Evolutionary conservation across 345 rosid genomes (phyloP), one percentile per base, ranked within the genome.

Genomic region (Populus tremula): DNA sequence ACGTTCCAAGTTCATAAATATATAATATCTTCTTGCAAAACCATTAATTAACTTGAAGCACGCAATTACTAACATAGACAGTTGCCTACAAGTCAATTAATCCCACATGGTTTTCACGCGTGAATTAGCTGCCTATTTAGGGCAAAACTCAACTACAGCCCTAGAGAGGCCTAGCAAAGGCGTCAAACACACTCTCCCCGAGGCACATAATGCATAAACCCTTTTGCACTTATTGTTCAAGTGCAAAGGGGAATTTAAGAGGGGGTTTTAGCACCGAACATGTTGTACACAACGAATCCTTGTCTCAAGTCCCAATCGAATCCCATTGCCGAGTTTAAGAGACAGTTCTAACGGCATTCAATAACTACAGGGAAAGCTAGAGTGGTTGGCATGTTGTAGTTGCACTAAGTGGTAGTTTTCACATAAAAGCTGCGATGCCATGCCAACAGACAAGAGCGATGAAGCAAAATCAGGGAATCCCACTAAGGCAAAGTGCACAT

Each of bases 141-240:
- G 23, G 25, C 33, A 41, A 43, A 39, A 0, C 50, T 5, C 50
- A 2, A 5, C 0, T 4, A 33, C 7, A 35, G 23, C 6, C 14
- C 4, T 41, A 0, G 6, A 33, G 6, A 38, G 23, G 25, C 13
- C 13, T n/a, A 9, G 4, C 2, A 9, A 49, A 71, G 8, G 49
- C 75, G 47, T 72, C 66, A 54, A 72, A 21, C 35, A 20, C 66
- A 72, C 66, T 72, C 75, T 20, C 66, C 17, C 13, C 11, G 3
- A n/a, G 27, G 23, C 61, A 54, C 62, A n/a, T 54, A 2, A 54
- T 54, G 41, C 8, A 38, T 38, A 38, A 8, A 38, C 41, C 41
- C 41, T 38, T 38, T 38, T 38, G 41, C 41, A 38, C 41, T 38
- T 6, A 38, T 38, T 38, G 41, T 38, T 38, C 41, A 38, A 38